phyloP scores from a whole-genome alignment of 305 asterid genomes.

The Rubia occidens region DNA sequence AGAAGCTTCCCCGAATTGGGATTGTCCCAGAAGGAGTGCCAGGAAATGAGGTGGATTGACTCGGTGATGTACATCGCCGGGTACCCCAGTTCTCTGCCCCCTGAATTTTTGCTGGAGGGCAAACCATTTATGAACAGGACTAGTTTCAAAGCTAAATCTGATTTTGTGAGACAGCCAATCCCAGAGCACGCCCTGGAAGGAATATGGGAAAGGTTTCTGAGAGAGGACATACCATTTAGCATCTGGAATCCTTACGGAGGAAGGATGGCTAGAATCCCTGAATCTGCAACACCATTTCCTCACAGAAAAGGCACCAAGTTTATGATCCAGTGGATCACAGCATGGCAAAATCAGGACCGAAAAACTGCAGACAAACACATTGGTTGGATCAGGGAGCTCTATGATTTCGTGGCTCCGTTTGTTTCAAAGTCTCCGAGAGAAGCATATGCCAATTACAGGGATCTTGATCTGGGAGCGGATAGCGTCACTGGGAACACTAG shows the following conservation, averaged over 20 bases:
- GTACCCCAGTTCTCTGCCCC: neutral
- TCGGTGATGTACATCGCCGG: slow-evolving; percentile 6
- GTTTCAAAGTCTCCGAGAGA: slow-evolving; percentile 42
- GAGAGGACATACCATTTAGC: neutral
- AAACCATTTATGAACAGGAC: neutral
- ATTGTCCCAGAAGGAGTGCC: neutral
- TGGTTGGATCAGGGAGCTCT: slow-evolving; percentile 1
- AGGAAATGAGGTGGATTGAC: slow-evolving; percentile 9
- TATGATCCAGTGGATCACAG: slow-evolving; percentile 7
- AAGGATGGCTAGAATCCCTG: slow-evolving; percentile 4
- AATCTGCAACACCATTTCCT: slow-evolving; percentile 4
- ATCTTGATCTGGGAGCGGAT: slow-evolving; percentile 37
- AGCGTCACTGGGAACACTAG: slow-evolving; percentile 13
- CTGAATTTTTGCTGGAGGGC: slow-evolving; percentile 2
- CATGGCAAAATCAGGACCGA: neutral
- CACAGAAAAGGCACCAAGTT: slow-evolving; percentile 7
- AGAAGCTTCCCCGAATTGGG: slow-evolving; percentile 9
- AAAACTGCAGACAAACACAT: neutral
- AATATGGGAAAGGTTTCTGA: slow-evolving; percentile 7
- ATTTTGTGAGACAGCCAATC: slow-evolving; percentile 1
- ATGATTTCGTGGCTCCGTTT: slow-evolving; percentile 32
- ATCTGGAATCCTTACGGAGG: slow-evolving; percentile 8
- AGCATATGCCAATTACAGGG: slow-evolving; percentile 25
- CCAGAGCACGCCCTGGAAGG: neutral
- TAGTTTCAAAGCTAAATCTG: neutral